phyloP scores from a whole-genome alignment of 768 basidiomycete genomes.

The Mycena epipterygia region DNA sequence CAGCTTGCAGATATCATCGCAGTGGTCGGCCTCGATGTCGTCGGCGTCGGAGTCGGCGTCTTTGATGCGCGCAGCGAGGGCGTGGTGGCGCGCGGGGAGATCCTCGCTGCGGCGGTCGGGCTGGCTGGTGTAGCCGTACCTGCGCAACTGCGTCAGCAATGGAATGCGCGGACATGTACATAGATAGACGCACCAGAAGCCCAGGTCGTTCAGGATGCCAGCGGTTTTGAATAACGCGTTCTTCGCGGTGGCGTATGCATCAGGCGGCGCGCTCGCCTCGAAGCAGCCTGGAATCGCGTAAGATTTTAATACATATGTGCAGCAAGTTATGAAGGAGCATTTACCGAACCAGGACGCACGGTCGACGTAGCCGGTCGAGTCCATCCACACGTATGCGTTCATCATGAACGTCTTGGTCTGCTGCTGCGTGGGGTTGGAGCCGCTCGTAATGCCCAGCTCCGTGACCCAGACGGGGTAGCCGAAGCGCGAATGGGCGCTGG shows the following conservation, averaged over 20 bases:
- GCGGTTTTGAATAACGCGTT: conserved; percentile 7
- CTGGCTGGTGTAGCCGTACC: conserved; percentile 16
- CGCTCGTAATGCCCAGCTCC: conserved; percentile 30
- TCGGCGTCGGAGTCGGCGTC: background rate
- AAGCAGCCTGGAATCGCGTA: background rate
- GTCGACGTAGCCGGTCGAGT: conserved; percentile 23
- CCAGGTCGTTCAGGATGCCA: background rate
- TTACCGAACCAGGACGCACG: conserved; percentile 5
- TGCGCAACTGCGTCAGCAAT: background rate
- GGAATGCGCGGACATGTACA: background rate
- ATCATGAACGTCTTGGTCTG: conserved; percentile 32
- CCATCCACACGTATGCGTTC: conserved; percentile 23
- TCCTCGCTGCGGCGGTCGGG: conserved; percentile 3
- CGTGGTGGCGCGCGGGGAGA: background rate
- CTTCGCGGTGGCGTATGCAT: conserved; percentile 6
- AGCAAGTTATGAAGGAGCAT: no score
- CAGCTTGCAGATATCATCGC: conserved; percentile 3
- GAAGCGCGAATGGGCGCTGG: conserved; percentile 19
- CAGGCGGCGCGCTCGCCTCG: background rate
- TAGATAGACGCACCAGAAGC: conserved; percentile 1
- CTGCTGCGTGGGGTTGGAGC: conserved; percentile 10
- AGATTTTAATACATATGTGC: background rate
- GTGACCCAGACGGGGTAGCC: conserved; percentile 22
- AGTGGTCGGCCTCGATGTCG: background rate
- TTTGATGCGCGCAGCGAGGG: background rate